Evolutionary conservation across 257 asterid species (phyloP), one percentile per base, ranked within the genome.

Genomic region (Nicotiana knightiana): DNA sequence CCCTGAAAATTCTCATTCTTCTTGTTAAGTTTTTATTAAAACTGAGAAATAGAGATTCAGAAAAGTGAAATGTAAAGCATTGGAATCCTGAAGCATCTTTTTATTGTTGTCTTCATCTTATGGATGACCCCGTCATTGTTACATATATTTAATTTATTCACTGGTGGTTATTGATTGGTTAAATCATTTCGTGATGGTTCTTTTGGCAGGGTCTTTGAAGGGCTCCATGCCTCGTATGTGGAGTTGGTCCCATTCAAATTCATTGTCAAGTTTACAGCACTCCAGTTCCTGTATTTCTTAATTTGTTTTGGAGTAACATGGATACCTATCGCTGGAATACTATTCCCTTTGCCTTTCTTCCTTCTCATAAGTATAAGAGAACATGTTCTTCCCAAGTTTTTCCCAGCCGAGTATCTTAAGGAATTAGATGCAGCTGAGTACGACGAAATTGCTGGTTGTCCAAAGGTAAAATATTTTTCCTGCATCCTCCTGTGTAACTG

Each of bases 241-340:
- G 99, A 90, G 89, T 83, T 91, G 12, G 98, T 95, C 18, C 99
- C 99, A 6, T 93, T 95, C 88, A 95, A 90, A 80, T 86, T 89
- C 86, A 95, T 93, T 83, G 90, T 90, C 84, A 76, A 85, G 84
- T 95, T 95, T 67, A 95, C 99, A 0, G 6, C 85, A 6, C 91
- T 95, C 85, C 97, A 93, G 87, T 77, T 91, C 3, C 81, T 75
- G 4, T 95, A 92, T 84, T 89, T 95, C 63, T 78, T 93, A 78
- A 21, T 91, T 39, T 93, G 98, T 88, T 95, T 89, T 18, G 99
- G 97, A 39, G 89, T 95, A 85, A 93, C 99, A 75, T 93, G 99
- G 99, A 95, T 95, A 77, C 99, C 99, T 0, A 84, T 95, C 33
- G 98, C 97, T 70, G 99, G 98, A 79, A 90, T 95, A 58, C 67